Base-by-base conservation (phyloP, 768 basidiomycete species). In the Hebeloma cylindrosporum region DNA sequence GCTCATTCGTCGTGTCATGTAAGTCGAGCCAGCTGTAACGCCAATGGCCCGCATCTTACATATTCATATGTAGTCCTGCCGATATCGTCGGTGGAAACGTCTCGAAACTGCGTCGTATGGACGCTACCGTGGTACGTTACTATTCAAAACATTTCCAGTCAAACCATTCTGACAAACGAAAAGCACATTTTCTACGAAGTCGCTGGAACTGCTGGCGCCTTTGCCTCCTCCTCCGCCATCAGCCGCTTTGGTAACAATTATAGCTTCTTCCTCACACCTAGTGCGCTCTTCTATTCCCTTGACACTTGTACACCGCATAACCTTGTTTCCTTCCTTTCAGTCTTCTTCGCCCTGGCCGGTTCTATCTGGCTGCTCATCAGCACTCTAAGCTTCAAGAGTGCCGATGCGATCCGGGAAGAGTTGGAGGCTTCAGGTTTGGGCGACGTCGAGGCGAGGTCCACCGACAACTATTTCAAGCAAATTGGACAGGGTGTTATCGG, bases 1-100 rank as follows among this genome's bases (percentile, higher is more conserved):
- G 30, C 55, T 66, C 11, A 67, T 67, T 39, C 62, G 65, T 23
- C 62, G 65, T 41, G 64, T 67, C 20, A 67, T 65, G 64, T 63
- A 40, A 22, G 60, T 47, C 13, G n/a, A n/a, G n/a, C n/a, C n/a
- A n/a, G 25, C 18, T 18, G 13, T 21, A 31, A 7, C 21, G 3
- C 7, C 5, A 6, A 3, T 4, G 20, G 14, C 17, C 10, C 31
- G 16, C 17, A 21, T n/a, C 22, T 51, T 16, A 26, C 17, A 25
- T 46, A n/a, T 20, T 35, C 16, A n/a, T 25, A 7, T 21, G 3
- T 28, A 65, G 64, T 29, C 63, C 65, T 11, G 60, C 59, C 11
- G 65, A 65, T 47, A 65, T 66, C 16, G 63, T 65, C 13, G 65
- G 65, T 14, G 63, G 65, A 17, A 47, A 65, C 18, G 60, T 60